Base-by-base conservation (phyloP, 2,329 filamentous ascomycete genomes). In the Graphilbum fragrans region DNA sequence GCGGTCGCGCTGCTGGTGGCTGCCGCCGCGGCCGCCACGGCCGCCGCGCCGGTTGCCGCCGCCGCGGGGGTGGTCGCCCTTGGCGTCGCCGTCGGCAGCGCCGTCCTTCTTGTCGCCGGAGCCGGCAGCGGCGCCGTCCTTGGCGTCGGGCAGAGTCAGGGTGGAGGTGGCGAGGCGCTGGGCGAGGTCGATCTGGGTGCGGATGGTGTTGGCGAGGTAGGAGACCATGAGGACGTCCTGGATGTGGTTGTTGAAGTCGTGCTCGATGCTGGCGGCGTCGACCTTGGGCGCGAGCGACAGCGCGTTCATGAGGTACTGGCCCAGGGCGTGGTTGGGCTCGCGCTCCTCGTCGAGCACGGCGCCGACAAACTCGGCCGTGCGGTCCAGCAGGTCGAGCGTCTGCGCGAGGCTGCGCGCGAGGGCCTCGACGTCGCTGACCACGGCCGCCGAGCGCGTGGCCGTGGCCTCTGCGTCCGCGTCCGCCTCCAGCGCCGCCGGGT, bases 191-290 rank as follows among this genome's bases (percentile, higher is more conserved):
- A 98, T 95, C 70, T 98, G 92, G 53, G 90, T 96, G 63, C 90
- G 86, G 66, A 96, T 94, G 51, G 87, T 95, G 74, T 96, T 98
- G 61, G 92, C 87, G 50, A 98, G 76, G 70, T 98, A 98, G 52
- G 87, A 94, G 55, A 98, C 88, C 63, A 96, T 88, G 51, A 98
- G 80, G 47, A 98, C 88, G 62, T 98, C 92, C 70, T 98, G 92
- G 64, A 98, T 87, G 69, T 98, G 92, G 72, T 94, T 94, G 78
- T 98, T 98, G 77, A 98, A 98, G 70, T 96, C 88, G 59, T 82
- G 76, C 73, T 98, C 92, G 58, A 98, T 88, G 60, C 93, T 83
- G 47, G 79, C 74, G 31, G 82, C 70, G 55, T 94, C 86, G 47
- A 96, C 92, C 74, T 96, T 98, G 56, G 92, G 92, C 42, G 90